phyloP scores from a whole-genome alignment of 139 green algal genomes.

The Chlamydomonas sp. region DNA sequence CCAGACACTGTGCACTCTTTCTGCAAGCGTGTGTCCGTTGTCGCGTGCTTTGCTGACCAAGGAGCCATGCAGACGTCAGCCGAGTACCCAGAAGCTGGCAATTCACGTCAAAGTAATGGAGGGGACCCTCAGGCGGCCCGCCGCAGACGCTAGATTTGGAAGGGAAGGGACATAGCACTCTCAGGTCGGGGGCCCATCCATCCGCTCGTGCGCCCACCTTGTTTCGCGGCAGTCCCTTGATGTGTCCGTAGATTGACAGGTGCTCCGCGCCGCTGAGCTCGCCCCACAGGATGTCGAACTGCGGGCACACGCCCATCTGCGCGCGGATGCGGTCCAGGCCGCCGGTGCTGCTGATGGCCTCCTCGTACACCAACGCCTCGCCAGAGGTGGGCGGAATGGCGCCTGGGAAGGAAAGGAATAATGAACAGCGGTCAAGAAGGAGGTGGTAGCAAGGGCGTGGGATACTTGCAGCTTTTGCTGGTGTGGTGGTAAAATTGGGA shows the following conservation, averaged over 20 bases:
- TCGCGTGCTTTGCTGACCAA: no score
- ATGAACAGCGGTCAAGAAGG: no score
- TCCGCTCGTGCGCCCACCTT: constrained; percentile 18
- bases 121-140: no score
- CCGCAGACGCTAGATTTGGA: no score
- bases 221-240: constrained; percentile 78
- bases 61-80: no score
- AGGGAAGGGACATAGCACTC: no score
- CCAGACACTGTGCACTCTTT: no score
- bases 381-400: constrained; percentile 66
- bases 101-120: no score
- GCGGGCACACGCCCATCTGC: constrained; percentile 92
- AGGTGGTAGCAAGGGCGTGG: background rate
- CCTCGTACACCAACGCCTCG: constrained; percentile 84
- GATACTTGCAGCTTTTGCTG: no score
- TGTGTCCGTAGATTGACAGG: constrained; percentile 85
- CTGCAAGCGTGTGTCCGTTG: no score
- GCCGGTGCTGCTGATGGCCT: constrained; percentile 69
- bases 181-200: background rate
- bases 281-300: constrained; percentile 97
- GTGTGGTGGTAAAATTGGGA: no score
- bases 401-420: background rate
- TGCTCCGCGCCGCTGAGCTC: constrained; percentile 92
- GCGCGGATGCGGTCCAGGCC: constrained; percentile 78
- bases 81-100: no score